phyloP scores from a whole-genome alignment of 805 yeast genomes.

The Grigorovia yakushimaensis region DNA sequence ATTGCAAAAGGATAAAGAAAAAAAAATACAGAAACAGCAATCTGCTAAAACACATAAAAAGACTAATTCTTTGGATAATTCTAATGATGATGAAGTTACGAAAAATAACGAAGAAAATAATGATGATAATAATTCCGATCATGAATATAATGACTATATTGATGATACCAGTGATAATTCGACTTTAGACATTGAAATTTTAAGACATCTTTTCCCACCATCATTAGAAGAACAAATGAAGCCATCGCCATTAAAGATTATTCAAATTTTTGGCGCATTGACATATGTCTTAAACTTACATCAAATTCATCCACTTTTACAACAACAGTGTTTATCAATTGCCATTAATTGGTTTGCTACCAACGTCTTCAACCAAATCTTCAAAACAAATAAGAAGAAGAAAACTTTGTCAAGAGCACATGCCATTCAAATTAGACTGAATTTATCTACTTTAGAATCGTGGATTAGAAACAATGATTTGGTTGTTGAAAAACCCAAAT shows the following conservation, averaged over 20 bases:
- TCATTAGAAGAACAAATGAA: slow-evolving; percentile 65
- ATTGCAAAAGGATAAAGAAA: slow-evolving; percentile 6
- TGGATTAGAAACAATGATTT: slow-evolving; percentile 60
- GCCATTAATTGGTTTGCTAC: slow-evolving; percentile 72
- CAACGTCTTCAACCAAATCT: slow-evolving; percentile 60
- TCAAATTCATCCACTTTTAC: slow-evolving; percentile 67
- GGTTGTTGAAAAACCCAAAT: slow-evolving; percentile 24
- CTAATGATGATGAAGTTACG: background rate
- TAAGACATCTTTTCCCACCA: slow-evolving; percentile 77
- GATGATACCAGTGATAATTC: background rate
- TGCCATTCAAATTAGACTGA: slow-evolving; percentile 84
- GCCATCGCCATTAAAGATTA: slow-evolving; percentile 80
- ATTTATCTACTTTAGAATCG: slow-evolving; percentile 79
- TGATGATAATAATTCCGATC: background rate
- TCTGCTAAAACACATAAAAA: slow-evolving; percentile 1
- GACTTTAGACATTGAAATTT: slow-evolving; percentile 58
- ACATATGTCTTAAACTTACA: slow-evolving; percentile 76
- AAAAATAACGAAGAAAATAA: background rate
- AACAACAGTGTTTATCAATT: slow-evolving; percentile 67
- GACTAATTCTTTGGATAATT: background rate
- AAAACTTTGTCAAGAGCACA: slow-evolving; percentile 68
- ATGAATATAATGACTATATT: background rate
- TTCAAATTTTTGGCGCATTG: slow-evolving; percentile 82
- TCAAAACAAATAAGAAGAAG: slow-evolving; percentile 41
- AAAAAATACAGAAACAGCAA: slow-evolving; percentile 6